These are phyloP conservation scores for Cucumis sativus DNA, from an alignment of 306 rosid species.

Conservation along the genomic window Cucumber_9930_V3 NC_026660.2:16538501-16539000, in stretches of 20 bases:
- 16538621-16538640: background rate
- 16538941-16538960: background rate
- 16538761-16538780: background rate
- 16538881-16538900: background rate
- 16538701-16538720: background rate
- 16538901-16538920: background rate
- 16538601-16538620: background rate
- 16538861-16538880: background rate
- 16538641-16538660: background rate
- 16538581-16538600: background rate
- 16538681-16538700: background rate
- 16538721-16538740: background rate
- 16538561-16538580: background rate
- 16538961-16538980: constrained; percentile 37
- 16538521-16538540: background rate
- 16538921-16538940: background rate
- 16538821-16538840: background rate
- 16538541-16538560: background rate
- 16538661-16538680: background rate
- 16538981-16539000: constrained; percentile 90
- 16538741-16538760: background rate
- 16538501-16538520: background rate
- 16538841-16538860: background rate
- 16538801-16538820: background rate
- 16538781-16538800: background rate